Percentiles rank a stretch among this genome's conserved stretches.
These are phyloP conservation scores for Casaregolazyma lundiana DNA, from an alignment of 1,139 yeast species.

Conservation along the genomic window DNA sequence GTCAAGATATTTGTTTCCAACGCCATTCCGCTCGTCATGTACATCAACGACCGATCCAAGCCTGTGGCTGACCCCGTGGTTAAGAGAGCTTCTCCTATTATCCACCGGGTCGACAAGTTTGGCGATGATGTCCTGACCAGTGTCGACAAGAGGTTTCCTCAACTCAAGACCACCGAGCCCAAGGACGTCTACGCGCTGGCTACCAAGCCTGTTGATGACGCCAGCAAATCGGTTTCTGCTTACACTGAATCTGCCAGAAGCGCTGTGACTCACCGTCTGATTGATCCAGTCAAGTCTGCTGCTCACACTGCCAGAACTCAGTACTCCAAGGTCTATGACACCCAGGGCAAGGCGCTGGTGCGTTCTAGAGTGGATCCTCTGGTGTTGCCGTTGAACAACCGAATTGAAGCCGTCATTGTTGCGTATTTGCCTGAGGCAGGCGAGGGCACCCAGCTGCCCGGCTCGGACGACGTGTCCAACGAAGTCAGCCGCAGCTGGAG, in stretches of 20 bases:
- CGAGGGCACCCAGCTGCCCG: slow-evolving; percentile 38
- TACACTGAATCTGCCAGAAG: slow-evolving; percentile 28
- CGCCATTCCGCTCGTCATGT: slow-evolving; percentile 52
- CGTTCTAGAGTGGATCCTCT: slow-evolving; percentile 61
- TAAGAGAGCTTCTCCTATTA: slow-evolving; percentile 31
- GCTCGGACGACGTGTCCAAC: slow-evolving; percentile 30
- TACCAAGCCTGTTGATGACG: slow-evolving; percentile 31
- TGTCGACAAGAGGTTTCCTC: slow-evolving; percentile 35
- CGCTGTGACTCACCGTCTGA: slow-evolving; percentile 28
- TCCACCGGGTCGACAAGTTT: slow-evolving; percentile 32
- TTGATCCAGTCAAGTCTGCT: slow-evolving; percentile 31
- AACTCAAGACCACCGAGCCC: slow-evolving; percentile 34
- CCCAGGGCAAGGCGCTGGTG: slow-evolving; percentile 57
- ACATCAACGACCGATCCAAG: slow-evolving; percentile 31
- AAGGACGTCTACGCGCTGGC: slow-evolving; percentile 33
- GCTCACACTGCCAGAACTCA: slow-evolving; percentile 31
- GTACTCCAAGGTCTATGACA: slow-evolving; percentile 41
- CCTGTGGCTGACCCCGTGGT: slow-evolving; percentile 33
- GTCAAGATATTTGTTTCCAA: slow-evolving; percentile 55
- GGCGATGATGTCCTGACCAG: slow-evolving; percentile 34
- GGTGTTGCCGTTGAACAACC: slow-evolving; percentile 54
- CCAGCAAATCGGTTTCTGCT: slow-evolving; percentile 24
- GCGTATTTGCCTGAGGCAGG: slow-evolving; percentile 41
- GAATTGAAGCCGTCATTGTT: slow-evolving; percentile 44
- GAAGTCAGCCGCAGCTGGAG: slow-evolving; percentile 32